Evolutionary conservation across 1,139 yeast species (phyloP), one percentile per base, ranked within the genome.

Genomic region (Nakaseomyces glabratus): DNA sequence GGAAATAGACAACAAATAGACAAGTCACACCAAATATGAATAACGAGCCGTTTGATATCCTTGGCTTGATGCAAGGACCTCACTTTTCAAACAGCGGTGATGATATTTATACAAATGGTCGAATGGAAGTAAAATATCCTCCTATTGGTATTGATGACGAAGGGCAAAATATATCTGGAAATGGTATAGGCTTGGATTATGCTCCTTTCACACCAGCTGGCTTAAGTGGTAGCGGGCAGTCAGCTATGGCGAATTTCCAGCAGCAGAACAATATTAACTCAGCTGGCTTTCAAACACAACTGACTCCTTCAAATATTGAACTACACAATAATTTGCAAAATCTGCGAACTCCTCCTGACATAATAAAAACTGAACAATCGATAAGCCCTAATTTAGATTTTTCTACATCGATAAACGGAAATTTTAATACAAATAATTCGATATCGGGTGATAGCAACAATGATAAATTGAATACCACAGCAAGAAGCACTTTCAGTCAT

Each of bases 321-420:
- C 15, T 26, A 4, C 30, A 26, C 21, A 26, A 26, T 15, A 26
- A 18, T 11, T 7, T 26, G 21, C 30, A 26, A 21, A 26, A 21
- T 26, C 21, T 26, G 21, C 30, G 30, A 21, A 26, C 30, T 20
- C 30, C 30, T 20, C 30, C 30, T 6, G 30, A 26, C n/a, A n/a
- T n/a, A n/a, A n/a, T n/a, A n/a, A n/a, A n/a, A n/a, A n/a, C n/a
- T n/a, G n/a, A n/a, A n/a, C n/a, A n/a, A 11, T 22, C 6, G 11
- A 20, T 14, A 13, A n/a, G 32, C 13, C 6, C 18, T 28, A 12
- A 19, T 10, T 7, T 19, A 10, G 10, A 10, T 19, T 19, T 10
- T 7, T 10, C 10, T 7, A 19, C 9, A 19, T 7, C 7, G 9
- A 7, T 7, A 7, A 19, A 19, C 21, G 10, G 9, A 19, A 19